Evolutionary conservation across 73 alveolate genomes (phyloP).

Genomic region (Paramecium biaurelia): DNA sequence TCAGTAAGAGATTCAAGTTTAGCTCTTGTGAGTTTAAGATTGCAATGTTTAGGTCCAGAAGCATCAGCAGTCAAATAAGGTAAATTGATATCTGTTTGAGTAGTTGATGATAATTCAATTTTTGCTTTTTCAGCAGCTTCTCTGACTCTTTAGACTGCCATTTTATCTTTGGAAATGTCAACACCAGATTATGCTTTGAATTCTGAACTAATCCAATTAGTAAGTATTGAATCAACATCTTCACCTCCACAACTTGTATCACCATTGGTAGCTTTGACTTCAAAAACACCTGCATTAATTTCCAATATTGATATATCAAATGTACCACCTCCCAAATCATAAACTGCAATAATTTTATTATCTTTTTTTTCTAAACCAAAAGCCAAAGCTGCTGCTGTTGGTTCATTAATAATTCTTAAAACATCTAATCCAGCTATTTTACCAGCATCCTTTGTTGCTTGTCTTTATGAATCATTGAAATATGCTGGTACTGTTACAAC

Average conservation of each 20-base stretch:
- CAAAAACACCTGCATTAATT: conserved; percentile 96
- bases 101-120: conserved; percentile 88
- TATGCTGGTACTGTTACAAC: conserved; percentile 98
- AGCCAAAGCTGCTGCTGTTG: conserved; percentile 99
- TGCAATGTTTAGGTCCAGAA: conserved; percentile 92
- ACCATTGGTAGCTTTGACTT: conserved; percentile 97
- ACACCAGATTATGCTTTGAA: conserved; percentile 84
- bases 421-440: conserved; percentile 92
- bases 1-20: conserved; percentile 76
- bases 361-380: conserved; percentile 95
- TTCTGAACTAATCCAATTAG: conserved; percentile 76
- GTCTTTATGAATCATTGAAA: conserved; percentile 89
- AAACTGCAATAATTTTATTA: conserved; percentile 92
- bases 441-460: conserved; percentile 95
- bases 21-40: conserved; percentile 86
- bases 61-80: conserved; percentile 92
- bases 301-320: conserved; percentile 96
- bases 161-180: conserved; percentile 86
- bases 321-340: conserved; percentile 99
- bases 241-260: conserved; percentile 98
- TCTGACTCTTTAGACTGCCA: conserved; percentile 91
- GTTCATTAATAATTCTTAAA: conserved; percentile 98
- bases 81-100: conserved; percentile 88
- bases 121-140: conserved; percentile 97
- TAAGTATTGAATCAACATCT: conserved; percentile 87